A percentile compares a stretch with the other conserved stretches of the same genome.
Evolutionary conservation across 768 basidiomycete genomes (phyloP).

Genomic region (Stropharia rugosoannulata): DNA sequence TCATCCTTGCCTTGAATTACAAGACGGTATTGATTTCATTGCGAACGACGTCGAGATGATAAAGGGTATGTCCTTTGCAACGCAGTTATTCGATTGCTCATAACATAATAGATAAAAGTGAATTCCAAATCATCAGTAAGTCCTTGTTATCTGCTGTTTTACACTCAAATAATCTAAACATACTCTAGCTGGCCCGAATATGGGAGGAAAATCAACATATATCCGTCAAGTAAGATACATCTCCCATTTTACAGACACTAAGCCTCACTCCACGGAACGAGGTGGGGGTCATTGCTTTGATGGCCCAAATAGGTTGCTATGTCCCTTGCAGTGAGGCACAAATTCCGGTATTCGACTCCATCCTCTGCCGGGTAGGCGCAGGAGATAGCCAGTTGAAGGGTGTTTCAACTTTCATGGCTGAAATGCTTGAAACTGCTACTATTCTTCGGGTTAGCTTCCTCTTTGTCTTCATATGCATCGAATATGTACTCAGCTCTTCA

Average conservation of each 20-base stretch:
- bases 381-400: constrained; percentile 98
- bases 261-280: constrained; percentile 9
- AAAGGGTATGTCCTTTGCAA: constrained; percentile 52
- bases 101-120: constrained; percentile 61
- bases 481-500: background rate
- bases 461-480: background rate
- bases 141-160: background rate
- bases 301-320: constrained; percentile 95
- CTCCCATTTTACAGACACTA: background rate
- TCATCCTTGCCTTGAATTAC: constrained; percentile 95
- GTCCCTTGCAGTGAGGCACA: constrained; percentile 89
- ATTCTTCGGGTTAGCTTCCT: constrained; percentile 73
- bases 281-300: constrained; percentile 93
- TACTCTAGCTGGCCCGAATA: constrained; percentile 86
- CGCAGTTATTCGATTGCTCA: background rate
- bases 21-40: constrained; percentile 94
- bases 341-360: constrained; percentile 92
- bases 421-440: constrained; percentile 98
- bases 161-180: constrained; percentile 1
- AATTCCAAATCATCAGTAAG: constrained; percentile 94
- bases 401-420: constrained; percentile 99
- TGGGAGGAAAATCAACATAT: constrained; percentile 98
- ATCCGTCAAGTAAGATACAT: constrained; percentile 67
- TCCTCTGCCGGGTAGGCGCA: constrained; percentile 93
- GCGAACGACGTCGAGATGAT: constrained; percentile 95